Conservation (phyloP, 352 stramenopile species). For the Globisporangium rhizosaccharum region DNA sequence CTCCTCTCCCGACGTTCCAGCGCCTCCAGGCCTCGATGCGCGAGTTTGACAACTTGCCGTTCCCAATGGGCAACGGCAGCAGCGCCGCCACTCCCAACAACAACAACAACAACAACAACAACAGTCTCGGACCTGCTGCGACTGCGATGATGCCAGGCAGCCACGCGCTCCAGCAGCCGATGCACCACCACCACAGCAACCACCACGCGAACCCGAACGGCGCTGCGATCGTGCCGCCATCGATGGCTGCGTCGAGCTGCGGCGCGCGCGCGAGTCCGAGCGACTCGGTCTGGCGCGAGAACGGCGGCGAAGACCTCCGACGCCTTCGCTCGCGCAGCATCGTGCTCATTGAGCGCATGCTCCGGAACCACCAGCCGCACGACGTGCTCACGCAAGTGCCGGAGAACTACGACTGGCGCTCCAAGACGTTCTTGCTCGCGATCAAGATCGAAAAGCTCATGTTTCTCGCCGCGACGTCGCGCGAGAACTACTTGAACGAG, state of each 20-base stretch:
- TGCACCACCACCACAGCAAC: conserved; percentile 5
- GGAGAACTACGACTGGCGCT: conserved; percentile 57
- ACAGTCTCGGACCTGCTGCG: neutral
- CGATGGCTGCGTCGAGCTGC: conserved; percentile 2
- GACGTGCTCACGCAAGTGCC: conserved; percentile 61
- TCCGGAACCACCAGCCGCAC: conserved; percentile 51
- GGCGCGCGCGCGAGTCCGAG: neutral
- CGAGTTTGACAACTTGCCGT: conserved; percentile 29
- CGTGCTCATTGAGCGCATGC: conserved; percentile 56
- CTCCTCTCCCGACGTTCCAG: conserved; percentile 38
- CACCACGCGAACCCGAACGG: conserved; percentile 7
- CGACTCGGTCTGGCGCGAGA: conserved; percentile 9
- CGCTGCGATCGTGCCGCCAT: conserved; percentile 5
- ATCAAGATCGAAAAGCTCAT: conserved; percentile 70
- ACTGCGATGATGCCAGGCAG: neutral
- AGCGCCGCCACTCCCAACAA: conserved; percentile 10
- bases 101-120: conserved; percentile 12
- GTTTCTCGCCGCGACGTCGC: conserved; percentile 44
- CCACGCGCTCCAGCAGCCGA: neutral
- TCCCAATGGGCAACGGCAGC: conserved; percentile 13
- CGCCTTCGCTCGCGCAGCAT: conserved; percentile 42
- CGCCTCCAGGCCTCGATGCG: conserved; percentile 43
- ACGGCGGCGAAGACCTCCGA: conserved; percentile 22
- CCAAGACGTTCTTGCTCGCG: conserved; percentile 59
- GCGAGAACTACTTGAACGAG: conserved; percentile 60